A percentile compares a stretch with the other conserved stretches of the same genome.
Conservation (phyloP, 2,329 filamentous ascomycete genomes). For the Talaromyces sp. region DNA sequence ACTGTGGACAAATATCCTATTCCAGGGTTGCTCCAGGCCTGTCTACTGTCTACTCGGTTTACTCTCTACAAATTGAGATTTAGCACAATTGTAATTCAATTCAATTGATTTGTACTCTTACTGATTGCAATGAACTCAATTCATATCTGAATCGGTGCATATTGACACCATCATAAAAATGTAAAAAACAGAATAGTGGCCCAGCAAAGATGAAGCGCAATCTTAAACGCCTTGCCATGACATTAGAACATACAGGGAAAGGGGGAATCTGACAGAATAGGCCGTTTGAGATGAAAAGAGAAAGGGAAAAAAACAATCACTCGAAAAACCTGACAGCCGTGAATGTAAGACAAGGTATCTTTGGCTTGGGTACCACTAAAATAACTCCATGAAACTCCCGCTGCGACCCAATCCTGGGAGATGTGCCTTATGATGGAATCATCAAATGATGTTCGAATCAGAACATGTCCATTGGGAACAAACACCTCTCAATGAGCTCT, state of each 20-base stretch:
- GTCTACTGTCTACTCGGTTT: neutral
- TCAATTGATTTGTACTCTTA: neutral
- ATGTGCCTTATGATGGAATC: neutral
- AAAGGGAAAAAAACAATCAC: neutral
- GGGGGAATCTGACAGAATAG: slow-evolving; percentile 2
- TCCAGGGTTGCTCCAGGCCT: neutral
- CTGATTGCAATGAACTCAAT: neutral
- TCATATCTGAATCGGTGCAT: neutral
- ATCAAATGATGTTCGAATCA: neutral
- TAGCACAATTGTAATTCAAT: neutral
- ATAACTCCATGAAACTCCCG: slow-evolving; percentile 10
- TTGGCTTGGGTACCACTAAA: neutral
- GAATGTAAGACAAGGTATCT: slow-evolving; percentile 4
- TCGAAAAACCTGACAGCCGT: neutral
- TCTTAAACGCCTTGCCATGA: slow-evolving; percentile 9
- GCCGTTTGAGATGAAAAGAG: slow-evolving; percentile 7
- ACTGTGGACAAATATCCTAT: neutral
- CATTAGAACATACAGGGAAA: slow-evolving; percentile 7
- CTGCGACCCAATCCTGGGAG: neutral
- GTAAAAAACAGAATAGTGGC: neutral
- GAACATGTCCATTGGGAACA: neutral
- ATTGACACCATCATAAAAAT: slow-evolving; percentile 3
- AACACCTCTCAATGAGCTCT: slow-evolving; percentile 5
- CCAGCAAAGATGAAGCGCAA: neutral
- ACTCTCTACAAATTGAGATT: neutral